Evolutionary conservation across 169 alveolate genomes (phyloP), one percentile per base, ranked within the genome.

Genomic region (Eimeria praecox): DNA sequence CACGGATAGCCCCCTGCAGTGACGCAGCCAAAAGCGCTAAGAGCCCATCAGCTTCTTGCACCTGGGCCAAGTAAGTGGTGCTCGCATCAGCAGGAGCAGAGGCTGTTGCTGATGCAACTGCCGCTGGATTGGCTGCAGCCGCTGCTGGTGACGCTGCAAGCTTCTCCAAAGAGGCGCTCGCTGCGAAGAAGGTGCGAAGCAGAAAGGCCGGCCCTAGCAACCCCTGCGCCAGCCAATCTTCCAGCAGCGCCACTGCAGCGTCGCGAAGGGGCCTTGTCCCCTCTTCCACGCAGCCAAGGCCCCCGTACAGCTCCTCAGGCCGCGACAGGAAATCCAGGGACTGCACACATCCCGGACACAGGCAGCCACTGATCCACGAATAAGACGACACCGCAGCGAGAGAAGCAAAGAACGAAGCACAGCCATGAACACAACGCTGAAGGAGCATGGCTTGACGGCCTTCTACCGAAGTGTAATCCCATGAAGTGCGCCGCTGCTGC

Each of bases 241-340:
- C 73, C 66, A 83, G 52, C 44, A 44, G 75, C 75, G 40, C 91
- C 30, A 83, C 52, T 18, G 73, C 75, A 33, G 91, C 71, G 71
- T 83, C 91, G 46, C 91, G 91, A 33, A 83, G 38, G 73, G 73
- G 91, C 75, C 73, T 30, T 54, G 75, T 20, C 73, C 91, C 91
- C 75, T 83, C 91, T 30, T 83, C 91, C 14, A 54, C 69, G 75
- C 91, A 83, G 5, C 69, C 91, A 16, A 83, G 91, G 42, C 66
- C 75, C 54, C 91, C 91, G 33, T 83, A 83, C 9, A 83, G 91
- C 91, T 83, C 91, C 75, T 83, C 91, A 33, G 91, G 91, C 52
- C 91, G 49, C 20, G 75, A 54, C 75, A 83, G 75, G 64, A 83
- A 83, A 6, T 83, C 91, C 38, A 46, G 77, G 49, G 91, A 49